Evolutionary conservation across 108 stramenopile species (phyloP), one percentile per base, ranked within the genome.

Genomic region (Cyclostephanos tholiformis): DNA sequence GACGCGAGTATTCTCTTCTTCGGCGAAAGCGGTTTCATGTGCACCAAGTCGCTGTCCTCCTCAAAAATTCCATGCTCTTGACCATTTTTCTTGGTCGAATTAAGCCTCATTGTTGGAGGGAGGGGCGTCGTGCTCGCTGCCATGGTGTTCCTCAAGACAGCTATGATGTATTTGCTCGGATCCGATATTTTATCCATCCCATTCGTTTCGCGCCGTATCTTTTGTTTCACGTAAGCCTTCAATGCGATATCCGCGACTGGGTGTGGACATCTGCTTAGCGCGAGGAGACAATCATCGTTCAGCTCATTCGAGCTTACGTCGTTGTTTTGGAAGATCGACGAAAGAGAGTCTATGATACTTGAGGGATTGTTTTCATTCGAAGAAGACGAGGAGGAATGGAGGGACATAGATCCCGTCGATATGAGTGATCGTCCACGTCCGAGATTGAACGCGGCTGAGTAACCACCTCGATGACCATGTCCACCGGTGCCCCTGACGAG

Each of bases 81-180:
- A 35, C 35, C 41, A 6, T 65, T 65, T 17, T 65, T 65, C 27
- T 56, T 27, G 51, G 10, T 13, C n/a, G 22, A 32, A 39, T 39
- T 8, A 0, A n/a, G 6, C 26, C 22, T 51, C 27, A n/a, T 35
- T 26, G 51, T 20, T 29, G 12, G 20, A 12, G 43, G 6, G 19
- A 23, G 2, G 20, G 25, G 20, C 32, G 17, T 44, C 30, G 46
- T 27, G 30, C 29, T 60, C 59, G 36, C 59, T 11, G 26, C 35
- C 30, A 60, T 32, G 1, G n/a, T 60, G 16, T 60, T 60, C 65
- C 74, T 58, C 27, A 75, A 59, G 35, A 75, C 43, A 19, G 60
- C 67, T 46, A 76, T 29, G 20, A 68, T 44, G 63, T 76, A 76
- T 20, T 58, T 68, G 48, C 75, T 76, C 10, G 75, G 75, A 53